Base-by-base conservation (phyloP, 805 yeast species). In the Saturnispora galanensis region DNA sequence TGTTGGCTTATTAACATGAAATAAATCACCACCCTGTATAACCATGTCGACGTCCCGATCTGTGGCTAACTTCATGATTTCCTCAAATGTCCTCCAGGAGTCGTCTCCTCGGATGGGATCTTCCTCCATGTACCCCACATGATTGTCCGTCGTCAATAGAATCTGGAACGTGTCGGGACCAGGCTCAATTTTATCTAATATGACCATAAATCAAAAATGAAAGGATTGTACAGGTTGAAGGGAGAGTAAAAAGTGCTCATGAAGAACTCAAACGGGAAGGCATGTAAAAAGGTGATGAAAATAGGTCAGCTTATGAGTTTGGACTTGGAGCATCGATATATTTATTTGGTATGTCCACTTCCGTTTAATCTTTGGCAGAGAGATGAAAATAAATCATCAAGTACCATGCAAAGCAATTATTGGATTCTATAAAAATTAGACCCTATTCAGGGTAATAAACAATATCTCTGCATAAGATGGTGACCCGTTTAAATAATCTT, bases 91-190 rank as follows among this genome's bases (percentile, higher is more conserved):
- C 46, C 64, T 71, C 84, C 95, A 84, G 0, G 94, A 76, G 56
- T 93, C 98, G 54, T 84, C 83, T 1, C 96, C 95, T 13, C 94
- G 71, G 4, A 90, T 79, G 1, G 95, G 89, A 59, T 93, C 97
- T 33, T 74, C 75, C 58, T 93, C 98, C 47, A 79, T 78, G 59
- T 81, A 89, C 1, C 98, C 98, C 15, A 93, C 95, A 68, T 93
- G 98, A 58, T 93, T 93, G 57, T 93, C 98, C 1, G 97, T 88
- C 2, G 98, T 87, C 30, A 93, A 64, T 30, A 93, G 74, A 15
- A 93, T 74, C 18, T 84, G 67, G 13, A 89, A 76, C 0, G 95
- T 86, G 59, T 85, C 76, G 5, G 73, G 73, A 3, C 79, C 82
- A 2, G 65, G 67, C 2, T 66, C 70, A 4, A 78, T 63, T 15